phyloP scores from a whole-genome alignment of 176 grass and related monocot genomes.

The Microstegium vimineum region DNA sequence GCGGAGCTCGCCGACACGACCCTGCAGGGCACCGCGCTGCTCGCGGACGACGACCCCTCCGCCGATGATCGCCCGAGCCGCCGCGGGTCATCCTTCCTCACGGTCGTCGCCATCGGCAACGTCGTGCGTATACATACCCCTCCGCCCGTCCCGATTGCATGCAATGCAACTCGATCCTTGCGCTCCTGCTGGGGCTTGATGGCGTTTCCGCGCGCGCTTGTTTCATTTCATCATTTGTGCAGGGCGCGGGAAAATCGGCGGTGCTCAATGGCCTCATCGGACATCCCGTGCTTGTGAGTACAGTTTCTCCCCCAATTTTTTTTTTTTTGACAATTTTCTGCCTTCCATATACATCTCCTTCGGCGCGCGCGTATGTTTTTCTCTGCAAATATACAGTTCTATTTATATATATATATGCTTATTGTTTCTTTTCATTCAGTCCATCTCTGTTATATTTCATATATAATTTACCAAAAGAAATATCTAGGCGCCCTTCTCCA shows the following conservation, averaged over 20 bases:
- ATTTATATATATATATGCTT: too few relatives aligned
- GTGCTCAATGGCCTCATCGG: slow-evolving; percentile 84
- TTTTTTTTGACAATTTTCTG: background rate
- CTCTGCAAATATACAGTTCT: background rate
- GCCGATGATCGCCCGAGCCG: background rate
- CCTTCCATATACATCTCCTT: background rate
- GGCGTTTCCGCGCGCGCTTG: background rate
- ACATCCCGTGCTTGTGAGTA: slow-evolving; percentile 75
- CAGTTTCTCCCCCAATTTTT: background rate
- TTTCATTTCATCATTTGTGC: slow-evolving; percentile 9
- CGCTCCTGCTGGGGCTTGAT: background rate
- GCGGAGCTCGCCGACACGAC: slow-evolving; percentile 62
- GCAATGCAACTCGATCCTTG: background rate
- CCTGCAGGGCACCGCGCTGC: slow-evolving; percentile 55
- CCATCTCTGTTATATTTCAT: background rate
- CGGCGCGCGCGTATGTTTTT: too few relatives aligned
- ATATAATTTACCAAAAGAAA: background rate
- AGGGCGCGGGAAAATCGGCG: slow-evolving; percentile 84
- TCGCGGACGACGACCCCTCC: slow-evolving; percentile 64
- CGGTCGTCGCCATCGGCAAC: slow-evolving; percentile 79
- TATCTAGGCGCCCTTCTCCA: background rate
- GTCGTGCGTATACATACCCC: slow-evolving; percentile 46
- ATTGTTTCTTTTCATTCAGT: too few relatives aligned
- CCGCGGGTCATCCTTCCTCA: slow-evolving; percentile 68
- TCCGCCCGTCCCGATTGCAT: background rate